Evolutionary conservation across 2,329 filamentous ascomycete genomes (phyloP).

Genomic region (Aspergillus pseudoviridinutans): DNA sequence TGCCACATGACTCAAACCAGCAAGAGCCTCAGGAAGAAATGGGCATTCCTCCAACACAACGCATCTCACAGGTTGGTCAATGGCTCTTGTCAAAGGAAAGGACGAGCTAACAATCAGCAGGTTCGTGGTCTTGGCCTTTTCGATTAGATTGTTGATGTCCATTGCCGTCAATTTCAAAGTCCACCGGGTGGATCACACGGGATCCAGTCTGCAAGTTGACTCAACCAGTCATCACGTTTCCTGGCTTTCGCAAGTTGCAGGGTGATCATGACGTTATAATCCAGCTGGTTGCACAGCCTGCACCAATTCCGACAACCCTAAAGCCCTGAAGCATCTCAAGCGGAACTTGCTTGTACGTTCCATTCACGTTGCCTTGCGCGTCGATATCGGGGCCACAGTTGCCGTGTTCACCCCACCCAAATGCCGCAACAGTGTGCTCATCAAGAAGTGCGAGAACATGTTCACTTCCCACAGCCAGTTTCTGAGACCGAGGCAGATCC

Average conservation of each 20-base stretch:
- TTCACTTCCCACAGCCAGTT: constrained; percentile 82
- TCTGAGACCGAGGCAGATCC: constrained; percentile 54
- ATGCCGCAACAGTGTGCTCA: constrained; percentile 67
- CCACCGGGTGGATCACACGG: not conserved
- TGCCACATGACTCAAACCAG: constrained; percentile 6
- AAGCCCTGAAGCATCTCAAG: constrained; percentile 51
- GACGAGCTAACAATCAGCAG: constrained; percentile 23
- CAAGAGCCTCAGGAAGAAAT: constrained; percentile 28
- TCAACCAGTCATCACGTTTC: not conserved
- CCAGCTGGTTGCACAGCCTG: constrained; percentile 91
- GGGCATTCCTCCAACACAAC: constrained; percentile 46
- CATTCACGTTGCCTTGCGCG: constrained; percentile 63
- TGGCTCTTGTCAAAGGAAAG: not conserved
- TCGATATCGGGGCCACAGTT: constrained; percentile 75
- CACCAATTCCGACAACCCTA: constrained; percentile 61
- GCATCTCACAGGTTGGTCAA: constrained; percentile 44
- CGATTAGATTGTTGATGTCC: constrained; percentile 28
- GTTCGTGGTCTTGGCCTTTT: constrained; percentile 40
- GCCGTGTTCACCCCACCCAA: constrained; percentile 98
- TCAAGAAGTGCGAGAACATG: constrained; percentile 72
- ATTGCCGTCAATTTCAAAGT: not conserved
- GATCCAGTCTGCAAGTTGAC: not conserved
- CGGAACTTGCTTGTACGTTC: constrained; percentile 63
- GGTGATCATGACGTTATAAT: constrained; percentile 42
- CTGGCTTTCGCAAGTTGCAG: not conserved